Evolutionary conservation across 2,329 filamentous ascomycete species (phyloP).

Genomic region (Clarireedia sp.): DNA sequence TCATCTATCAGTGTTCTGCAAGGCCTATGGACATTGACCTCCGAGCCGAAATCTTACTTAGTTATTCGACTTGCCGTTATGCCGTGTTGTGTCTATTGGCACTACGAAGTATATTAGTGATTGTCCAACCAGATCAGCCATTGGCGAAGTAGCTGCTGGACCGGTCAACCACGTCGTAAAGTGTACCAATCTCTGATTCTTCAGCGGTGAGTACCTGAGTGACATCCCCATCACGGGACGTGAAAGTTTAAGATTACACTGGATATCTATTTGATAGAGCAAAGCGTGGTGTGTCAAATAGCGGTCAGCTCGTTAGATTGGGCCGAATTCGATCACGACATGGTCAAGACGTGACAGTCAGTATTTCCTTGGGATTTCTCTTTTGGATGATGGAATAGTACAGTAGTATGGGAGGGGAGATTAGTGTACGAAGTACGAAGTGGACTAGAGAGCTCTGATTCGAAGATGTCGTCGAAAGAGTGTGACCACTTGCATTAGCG

Average conservation of each 20-base stretch:
- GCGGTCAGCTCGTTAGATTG: conserved; percentile 28
- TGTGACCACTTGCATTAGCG: conserved; percentile 11
- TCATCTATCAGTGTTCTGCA: too few relatives aligned
- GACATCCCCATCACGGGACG: background rate
- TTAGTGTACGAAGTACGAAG: too few relatives aligned
- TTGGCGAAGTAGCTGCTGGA: background rate
- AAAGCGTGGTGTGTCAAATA: conserved; percentile 22
- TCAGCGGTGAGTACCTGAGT: background rate
- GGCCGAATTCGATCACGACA: conserved; percentile 13
- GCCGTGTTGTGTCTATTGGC: background rate
- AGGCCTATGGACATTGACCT: background rate
- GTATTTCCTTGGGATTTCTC: background rate
- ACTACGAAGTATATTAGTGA: background rate
- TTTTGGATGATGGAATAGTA: background rate
- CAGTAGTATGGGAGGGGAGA: too few relatives aligned
- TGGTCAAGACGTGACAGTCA: conserved; percentile 7
- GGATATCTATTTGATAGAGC: background rate
- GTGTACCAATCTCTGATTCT: background rate
- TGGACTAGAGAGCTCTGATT: conserved; percentile 4
- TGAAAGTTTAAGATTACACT: background rate
- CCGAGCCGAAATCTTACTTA: background rate
- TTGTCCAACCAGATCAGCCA: background rate
- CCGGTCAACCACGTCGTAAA: background rate
- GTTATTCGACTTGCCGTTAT: background rate
- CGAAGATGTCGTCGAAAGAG: conserved; percentile 6